Evolutionary conservation across 257 asterid genomes (phyloP), one percentile per base, ranked within the genome.

Genomic region (Phtheirospermum japonicum): DNA sequence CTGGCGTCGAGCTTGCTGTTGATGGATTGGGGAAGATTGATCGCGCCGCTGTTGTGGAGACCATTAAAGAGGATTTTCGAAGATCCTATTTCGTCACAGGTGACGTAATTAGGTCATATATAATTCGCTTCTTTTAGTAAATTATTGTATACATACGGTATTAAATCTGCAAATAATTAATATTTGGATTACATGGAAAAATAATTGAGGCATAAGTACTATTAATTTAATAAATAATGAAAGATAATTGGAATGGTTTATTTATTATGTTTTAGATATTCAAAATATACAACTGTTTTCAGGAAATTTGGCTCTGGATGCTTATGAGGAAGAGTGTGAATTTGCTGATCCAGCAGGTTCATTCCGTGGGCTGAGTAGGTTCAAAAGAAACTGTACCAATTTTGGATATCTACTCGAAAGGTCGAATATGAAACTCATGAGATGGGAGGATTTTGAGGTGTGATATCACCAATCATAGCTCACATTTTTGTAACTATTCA

Each of bases 311-410:
- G 75, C 93, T 5, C 59, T 81, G 58, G 87, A 71, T 75, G 97
- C 95, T 10, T 89, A 92, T 71, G 99, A 89, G 80, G 89, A 83
- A 61, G 79, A 85, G 10, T 92, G 99, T 66, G 97, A 92, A 70
- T 92, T 92, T 76, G 99, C 99, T 20, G 99, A 92, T 73, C 99
- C 97, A 57, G 99, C 99, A 12, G 95, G 97, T 72, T 89, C 97
- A 3, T 92, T 92, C 77, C 72, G 73, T 75, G 97, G 97, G 31
- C 69, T 89, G 30, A 71, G 68, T 9, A 73, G 97, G 37, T 89
- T 89, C 76, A 89, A 89, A 54, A 83, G 99, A 74, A 92, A 92
- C 65, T 92, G 99, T 50, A 86, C 96, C n/a, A 92, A 86, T 75
- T 92, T 92, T 46, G 99, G 97, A 4, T 79, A 85, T 60, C 88